These are phyloP conservation scores for Botryotinia narcissicola DNA, from an alignment of 2,329 filamentous ascomycete species.

Conservation along the genomic window DNA sequence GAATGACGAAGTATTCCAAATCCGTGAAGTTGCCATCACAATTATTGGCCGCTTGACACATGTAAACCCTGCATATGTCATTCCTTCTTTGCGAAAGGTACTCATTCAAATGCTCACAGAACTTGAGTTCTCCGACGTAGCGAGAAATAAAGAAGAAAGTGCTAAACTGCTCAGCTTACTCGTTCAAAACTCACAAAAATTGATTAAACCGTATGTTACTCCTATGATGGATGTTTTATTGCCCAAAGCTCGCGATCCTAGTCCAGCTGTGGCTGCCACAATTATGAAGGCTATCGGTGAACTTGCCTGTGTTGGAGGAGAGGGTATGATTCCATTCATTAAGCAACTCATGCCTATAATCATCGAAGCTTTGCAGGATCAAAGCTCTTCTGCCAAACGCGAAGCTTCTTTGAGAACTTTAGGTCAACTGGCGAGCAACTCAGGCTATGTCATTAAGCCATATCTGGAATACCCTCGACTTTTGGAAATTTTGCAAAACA, in stretches of 20 bases:
- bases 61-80: conserved; percentile 95
- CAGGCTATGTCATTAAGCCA: conserved; percentile 94
- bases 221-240: conserved; percentile 94
- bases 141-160: conserved; percentile 94
- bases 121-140: conserved; percentile 91
- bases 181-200: conserved; percentile 84
- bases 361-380: conserved; percentile 88
- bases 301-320: conserved; percentile 87
- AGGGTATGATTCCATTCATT: conserved; percentile 91
- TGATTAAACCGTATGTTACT: conserved; percentile 96
- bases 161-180: conserved; percentile 89
- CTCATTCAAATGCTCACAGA: conserved; percentile 95
- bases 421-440: conserved; percentile 90
- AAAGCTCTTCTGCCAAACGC: conserved; percentile 84
- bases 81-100: conserved; percentile 90
- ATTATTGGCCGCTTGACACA: conserved; percentile 92
- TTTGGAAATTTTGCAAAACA: conserved; percentile 86
- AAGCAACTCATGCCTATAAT: conserved; percentile 92
- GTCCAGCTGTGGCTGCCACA: conserved; percentile 85
- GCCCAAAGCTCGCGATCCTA: conserved; percentile 83
- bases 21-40: conserved; percentile 90
- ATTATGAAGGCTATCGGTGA: conserved; percentile 96
- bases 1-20: conserved; percentile 90
- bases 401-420: conserved; percentile 88
- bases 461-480: conserved; percentile 94